Conservation (phyloP, 2,329 filamentous ascomycete species). For the Sarocladium brachiariae region DNA sequence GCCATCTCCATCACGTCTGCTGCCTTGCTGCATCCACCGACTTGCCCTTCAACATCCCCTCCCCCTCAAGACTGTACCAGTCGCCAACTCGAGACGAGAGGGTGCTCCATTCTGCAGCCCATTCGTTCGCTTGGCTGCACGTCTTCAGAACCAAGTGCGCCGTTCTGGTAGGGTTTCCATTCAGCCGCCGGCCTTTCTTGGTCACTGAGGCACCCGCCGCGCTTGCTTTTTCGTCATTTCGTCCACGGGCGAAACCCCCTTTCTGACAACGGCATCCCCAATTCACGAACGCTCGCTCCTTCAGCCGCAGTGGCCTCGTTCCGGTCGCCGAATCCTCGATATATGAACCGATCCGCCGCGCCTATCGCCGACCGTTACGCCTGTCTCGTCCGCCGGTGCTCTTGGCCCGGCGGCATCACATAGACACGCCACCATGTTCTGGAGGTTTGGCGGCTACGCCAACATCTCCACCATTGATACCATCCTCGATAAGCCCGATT, state of each 20-base stretch:
- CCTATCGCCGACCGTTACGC: conserved; percentile 14
- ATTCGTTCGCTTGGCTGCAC: neutral
- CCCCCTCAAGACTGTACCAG: neutral
- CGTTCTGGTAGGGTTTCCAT: neutral
- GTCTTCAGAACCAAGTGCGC: neutral
- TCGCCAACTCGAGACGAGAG: neutral
- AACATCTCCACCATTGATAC: conserved; percentile 95
- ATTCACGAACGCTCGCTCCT: neutral
- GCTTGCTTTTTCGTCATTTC: conserved; percentile 9
- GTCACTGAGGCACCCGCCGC: conserved; percentile 4
- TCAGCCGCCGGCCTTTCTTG: neutral
- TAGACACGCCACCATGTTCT: conserved; percentile 76
- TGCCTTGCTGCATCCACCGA: conserved; percentile 1
- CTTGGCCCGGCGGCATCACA: conserved; percentile 26
- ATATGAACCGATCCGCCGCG: conserved; percentile 14
- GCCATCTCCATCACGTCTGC: neutral
- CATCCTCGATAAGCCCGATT: conserved; percentile 93
- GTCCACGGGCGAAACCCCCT: conserved; percentile 1
- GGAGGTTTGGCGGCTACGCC: conserved; percentile 98
- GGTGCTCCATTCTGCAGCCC: neutral
- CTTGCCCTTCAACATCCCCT: neutral
- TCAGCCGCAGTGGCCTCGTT: neutral
- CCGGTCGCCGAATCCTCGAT: neutral
- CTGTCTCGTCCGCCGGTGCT: conserved; percentile 20
- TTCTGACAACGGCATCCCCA: conserved; percentile 4